A percentile compares a stretch with the other conserved stretches of the same genome.
phyloP scores from a whole-genome alignment of 75 land plant species.

The Pinus tabuliformis region DNA sequence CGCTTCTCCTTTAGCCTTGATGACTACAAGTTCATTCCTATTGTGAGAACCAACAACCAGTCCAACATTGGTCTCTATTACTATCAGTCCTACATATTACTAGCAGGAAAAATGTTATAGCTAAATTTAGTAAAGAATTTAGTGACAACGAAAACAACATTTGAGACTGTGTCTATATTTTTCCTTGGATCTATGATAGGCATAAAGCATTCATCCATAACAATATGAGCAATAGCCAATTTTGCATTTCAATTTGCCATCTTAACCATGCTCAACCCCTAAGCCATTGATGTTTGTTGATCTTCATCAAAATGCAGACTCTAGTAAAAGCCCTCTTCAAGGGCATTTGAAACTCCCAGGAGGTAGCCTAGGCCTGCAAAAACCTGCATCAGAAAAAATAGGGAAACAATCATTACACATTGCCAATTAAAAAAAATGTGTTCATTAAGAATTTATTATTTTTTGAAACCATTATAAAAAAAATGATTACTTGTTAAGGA shows the following conservation, averaged over 20 bases:
- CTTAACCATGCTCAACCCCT: slow-evolving; percentile 9
- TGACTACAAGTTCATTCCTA: slow-evolving; percentile 38
- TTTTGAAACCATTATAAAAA: too few relatives aligned
- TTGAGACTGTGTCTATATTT: slow-evolving; percentile 66
- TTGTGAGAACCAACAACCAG: too few relatives aligned
- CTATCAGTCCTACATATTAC: too few relatives aligned
- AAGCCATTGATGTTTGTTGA: neutral
- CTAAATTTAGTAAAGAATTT: slow-evolving; percentile 11
- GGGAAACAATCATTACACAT: too few relatives aligned
- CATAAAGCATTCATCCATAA: slow-evolving; percentile 96
- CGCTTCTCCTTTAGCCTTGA: slow-evolving; percentile 51
- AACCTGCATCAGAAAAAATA: slow-evolving; percentile 27
- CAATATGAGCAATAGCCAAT: slow-evolving; percentile 70
- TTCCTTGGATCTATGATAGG: slow-evolving; percentile 81
- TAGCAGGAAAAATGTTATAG: too few relatives aligned
- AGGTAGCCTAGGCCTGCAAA: slow-evolving; percentile 41
- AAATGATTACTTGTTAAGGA: too few relatives aligned
- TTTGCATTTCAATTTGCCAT: slow-evolving; percentile 68
- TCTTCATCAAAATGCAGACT: slow-evolving; percentile 36
- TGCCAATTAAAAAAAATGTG: too few relatives aligned
- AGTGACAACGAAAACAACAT: slow-evolving; percentile 85
- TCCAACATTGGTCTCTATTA: too few relatives aligned
- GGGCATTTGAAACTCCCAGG: slow-evolving; percentile 43
- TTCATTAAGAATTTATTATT: too few relatives aligned
- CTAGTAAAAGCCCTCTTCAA: slow-evolving; percentile 62